Evolutionary conservation across 164 flowering plant species (phyloP).

Genomic region (Liquidambar formosana): DNA sequence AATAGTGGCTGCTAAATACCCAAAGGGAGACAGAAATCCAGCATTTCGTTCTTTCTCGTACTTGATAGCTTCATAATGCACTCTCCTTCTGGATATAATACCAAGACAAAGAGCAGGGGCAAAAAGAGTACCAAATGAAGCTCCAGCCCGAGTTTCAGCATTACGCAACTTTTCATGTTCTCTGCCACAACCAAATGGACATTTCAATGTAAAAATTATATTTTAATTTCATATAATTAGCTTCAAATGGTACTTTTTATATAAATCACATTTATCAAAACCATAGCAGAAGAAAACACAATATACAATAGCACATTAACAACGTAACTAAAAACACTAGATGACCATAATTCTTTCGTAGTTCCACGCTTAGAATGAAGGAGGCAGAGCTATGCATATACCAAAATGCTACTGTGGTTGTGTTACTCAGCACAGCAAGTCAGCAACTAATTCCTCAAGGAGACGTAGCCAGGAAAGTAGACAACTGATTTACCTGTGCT

Average conservation of each 20-base stretch:
- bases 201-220: no score
- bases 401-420: no score
- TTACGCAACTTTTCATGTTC: slow-evolving; percentile 59
- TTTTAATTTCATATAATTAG: not conserved
- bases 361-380: not conserved
- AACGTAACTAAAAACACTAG: no score
- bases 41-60: slow-evolving; percentile 81
- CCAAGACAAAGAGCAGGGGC: slow-evolving; percentile 73
- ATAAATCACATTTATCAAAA: no score
- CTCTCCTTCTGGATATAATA: slow-evolving; percentile 75
- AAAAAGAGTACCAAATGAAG: slow-evolving; percentile 73
- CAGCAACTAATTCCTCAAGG: no score
- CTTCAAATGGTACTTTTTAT: not conserved
- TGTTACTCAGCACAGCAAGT: no score
- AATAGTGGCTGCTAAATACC: slow-evolving; percentile 68
- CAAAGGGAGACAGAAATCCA: slow-evolving; percentile 79
- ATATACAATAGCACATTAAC: no score
- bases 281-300: no score
- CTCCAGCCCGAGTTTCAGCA: slow-evolving; percentile 68
- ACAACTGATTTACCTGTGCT: no score
- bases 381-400: not conserved
- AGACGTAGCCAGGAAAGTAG: no score
- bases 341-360: not conserved
- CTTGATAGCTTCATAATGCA: slow-evolving; percentile 68
- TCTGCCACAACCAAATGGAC: slow-evolving; percentile 32